Percentiles rank a stretch among this genome's conserved stretches.
phyloP scores from a whole-genome alignment of 805 yeast genomes.

The Kluyveromyces wickerhamii region DNA sequence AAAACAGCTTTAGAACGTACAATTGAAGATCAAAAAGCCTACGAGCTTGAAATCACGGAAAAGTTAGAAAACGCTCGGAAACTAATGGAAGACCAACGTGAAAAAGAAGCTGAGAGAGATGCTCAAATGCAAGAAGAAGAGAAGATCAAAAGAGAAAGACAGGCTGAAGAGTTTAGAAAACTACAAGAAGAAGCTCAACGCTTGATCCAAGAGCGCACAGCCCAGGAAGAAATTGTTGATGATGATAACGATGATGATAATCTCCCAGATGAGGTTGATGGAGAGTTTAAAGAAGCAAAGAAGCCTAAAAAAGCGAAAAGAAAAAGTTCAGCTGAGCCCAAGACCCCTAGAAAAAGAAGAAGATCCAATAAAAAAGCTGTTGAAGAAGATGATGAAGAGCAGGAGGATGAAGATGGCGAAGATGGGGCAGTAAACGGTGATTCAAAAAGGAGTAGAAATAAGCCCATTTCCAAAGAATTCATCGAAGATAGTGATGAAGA shows the following conservation, averaged over 20 bases:
- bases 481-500: slow-evolving; percentile 40
- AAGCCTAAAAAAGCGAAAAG: slow-evolving; percentile 25
- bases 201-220: slow-evolving; percentile 49
- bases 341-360: slow-evolving; percentile 29
- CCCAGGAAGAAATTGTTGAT: slow-evolving; percentile 34
- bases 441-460: slow-evolving; percentile 23
- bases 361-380: slow-evolving; percentile 36
- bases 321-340: slow-evolving; percentile 13
- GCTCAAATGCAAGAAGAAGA: slow-evolving; percentile 43
- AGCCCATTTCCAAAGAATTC: slow-evolving; percentile 31
- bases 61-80: slow-evolving; percentile 70
- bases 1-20: slow-evolving; percentile 62
- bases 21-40: slow-evolving; percentile 62
- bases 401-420: slow-evolving; percentile 25
- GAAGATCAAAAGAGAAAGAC: slow-evolving; percentile 40
- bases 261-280: slow-evolving; percentile 29
- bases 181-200: slow-evolving; percentile 51
- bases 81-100: slow-evolving; percentile 50
- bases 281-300: slow-evolving; percentile 27
- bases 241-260: slow-evolving; percentile 32
- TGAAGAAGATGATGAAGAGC: slow-evolving; percentile 40
- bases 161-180: slow-evolving; percentile 40
- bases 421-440: slow-evolving; percentile 21
- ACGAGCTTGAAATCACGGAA: slow-evolving; percentile 46
- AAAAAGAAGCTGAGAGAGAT: slow-evolving; percentile 38